Conservation (phyloP, 179 eudicot genomes). For the Amaranthus tricolor region DNA sequence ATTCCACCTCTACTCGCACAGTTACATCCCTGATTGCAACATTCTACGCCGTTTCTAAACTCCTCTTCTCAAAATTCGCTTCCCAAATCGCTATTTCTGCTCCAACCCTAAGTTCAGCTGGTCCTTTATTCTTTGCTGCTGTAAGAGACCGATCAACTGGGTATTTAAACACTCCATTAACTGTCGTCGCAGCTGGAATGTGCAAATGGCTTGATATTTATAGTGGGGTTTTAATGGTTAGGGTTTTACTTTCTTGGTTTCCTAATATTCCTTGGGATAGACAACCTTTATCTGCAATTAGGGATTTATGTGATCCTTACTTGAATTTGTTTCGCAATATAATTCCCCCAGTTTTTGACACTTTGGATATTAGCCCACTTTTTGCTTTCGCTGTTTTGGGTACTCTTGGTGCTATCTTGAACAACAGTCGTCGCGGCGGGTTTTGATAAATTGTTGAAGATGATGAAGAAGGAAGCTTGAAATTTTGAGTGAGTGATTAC, state of each 20-base stretch:
- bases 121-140: not conserved
- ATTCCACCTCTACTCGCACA: constrained; percentile 4
- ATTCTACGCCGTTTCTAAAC: not conserved
- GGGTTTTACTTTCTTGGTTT: constrained; percentile 80
- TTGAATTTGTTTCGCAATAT: constrained; percentile 64
- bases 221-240: constrained; percentile 62
- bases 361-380: constrained; percentile 68
- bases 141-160: constrained; percentile 24
- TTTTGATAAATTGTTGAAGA: not conserved
- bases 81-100: not conserved
- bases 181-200: constrained; percentile 37
- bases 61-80: not conserved
- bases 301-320: constrained; percentile 85
- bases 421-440: constrained; percentile 1
- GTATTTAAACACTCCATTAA: constrained; percentile 28
- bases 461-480: not conserved
- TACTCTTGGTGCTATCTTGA: constrained; percentile 1
- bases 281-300: constrained; percentile 72
- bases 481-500: too few species aligned
- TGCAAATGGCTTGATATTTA: constrained; percentile 73
- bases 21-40: not conserved
- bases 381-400: constrained; percentile 73
- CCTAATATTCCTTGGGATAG: constrained; percentile 84
- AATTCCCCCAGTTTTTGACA: constrained; percentile 61
- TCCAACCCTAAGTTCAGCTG: constrained; percentile 10